Evolutionary conservation across 768 basidiomycete species (phyloP).

Genomic region (Solioccasus polychromus): DNA sequence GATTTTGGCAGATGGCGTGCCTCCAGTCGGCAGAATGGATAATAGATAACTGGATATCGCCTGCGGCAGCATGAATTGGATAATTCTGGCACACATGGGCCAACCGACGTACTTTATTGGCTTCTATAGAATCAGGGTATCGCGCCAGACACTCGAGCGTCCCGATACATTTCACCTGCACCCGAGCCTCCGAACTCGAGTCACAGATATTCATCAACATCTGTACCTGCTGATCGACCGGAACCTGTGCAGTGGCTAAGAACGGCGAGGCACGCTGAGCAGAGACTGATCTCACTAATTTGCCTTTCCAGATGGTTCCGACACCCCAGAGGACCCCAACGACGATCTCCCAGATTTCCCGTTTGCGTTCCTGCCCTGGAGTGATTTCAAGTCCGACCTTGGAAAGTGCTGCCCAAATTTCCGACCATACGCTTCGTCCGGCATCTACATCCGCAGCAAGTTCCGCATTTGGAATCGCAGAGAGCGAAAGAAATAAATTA

Average conservation of each 20-base stretch:
- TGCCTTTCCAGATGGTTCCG: conserved; percentile 71
- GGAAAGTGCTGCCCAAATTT: conserved; percentile 60
- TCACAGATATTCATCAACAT: conserved; percentile 67
- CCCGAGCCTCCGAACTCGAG: conserved; percentile 47
- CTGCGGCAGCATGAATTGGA: conserved; percentile 32
- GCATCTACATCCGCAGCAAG: conserved; percentile 44
- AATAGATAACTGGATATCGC: conserved; percentile 64
- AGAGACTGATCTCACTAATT: conserved; percentile 47
- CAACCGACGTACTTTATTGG: conserved; percentile 41
- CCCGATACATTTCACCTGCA: conserved; percentile 79
- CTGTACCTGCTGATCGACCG: conserved; percentile 57
- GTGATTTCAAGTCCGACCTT: conserved; percentile 58
- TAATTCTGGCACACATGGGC: neutral
- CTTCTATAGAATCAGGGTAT: conserved; percentile 55
- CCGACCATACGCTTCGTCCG: conserved; percentile 59
- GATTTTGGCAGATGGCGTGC: conserved; percentile 39
- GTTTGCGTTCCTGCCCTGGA: conserved; percentile 63
- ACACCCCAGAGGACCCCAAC: conserved; percentile 87
- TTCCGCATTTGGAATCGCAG: conserved; percentile 42
- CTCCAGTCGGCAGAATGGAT: conserved; percentile 51
- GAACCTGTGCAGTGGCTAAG: conserved; percentile 39
- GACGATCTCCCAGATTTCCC: conserved; percentile 76
- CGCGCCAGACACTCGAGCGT: conserved; percentile 85
- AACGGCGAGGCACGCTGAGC: neutral
- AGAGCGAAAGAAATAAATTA: conserved; percentile 79